Evolutionary conservation across 768 basidiomycete species (phyloP).

Genomic region (Tremella mesenterica): DNA sequence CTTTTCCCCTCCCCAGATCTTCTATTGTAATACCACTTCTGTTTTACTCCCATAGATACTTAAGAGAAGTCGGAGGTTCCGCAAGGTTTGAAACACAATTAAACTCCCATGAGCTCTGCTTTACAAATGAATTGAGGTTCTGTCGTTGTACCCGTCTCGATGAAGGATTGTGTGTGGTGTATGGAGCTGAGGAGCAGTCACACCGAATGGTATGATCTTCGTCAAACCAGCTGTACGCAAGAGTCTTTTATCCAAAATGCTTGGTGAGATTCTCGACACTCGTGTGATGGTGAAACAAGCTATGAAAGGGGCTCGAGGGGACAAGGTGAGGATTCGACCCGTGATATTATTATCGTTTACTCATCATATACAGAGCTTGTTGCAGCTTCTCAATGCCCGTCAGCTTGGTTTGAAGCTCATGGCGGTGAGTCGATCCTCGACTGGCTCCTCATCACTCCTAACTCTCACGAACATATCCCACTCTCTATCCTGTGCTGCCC

Average conservation of each 20-base stretch:
- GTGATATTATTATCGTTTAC: background rate
- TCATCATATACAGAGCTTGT: slow-evolving; percentile 54
- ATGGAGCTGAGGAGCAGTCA: slow-evolving; percentile 52
- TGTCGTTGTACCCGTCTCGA: no score
- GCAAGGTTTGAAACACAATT: no score
- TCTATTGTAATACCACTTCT: no score
- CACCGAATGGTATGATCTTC: slow-evolving; percentile 92
- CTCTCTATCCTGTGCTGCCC: no score
- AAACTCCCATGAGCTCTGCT: no score
- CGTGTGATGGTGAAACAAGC: slow-evolving; percentile 97
- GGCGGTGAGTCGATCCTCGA: slow-evolving; percentile 59
- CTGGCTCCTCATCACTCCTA: no score
- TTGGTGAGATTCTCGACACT: slow-evolving; percentile 83
- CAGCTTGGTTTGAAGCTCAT: slow-evolving; percentile 92
- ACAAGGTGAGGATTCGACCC: slow-evolving; percentile 54
- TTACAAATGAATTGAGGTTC: no score
- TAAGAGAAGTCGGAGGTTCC: no score
- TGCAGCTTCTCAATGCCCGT: slow-evolving; percentile 72
- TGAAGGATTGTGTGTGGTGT: no score
- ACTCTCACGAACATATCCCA: no score
- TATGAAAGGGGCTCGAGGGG: slow-evolving; percentile 68
- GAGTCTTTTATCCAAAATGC: slow-evolving; percentile 81
- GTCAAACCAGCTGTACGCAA: slow-evolving; percentile 74
- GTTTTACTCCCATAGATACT: no score
- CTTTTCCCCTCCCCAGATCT: no score